Evolutionary conservation across 306 rosid species (phyloP), one percentile per base, ranked within the genome.

Genomic region (Hippophae tibetana): DNA sequence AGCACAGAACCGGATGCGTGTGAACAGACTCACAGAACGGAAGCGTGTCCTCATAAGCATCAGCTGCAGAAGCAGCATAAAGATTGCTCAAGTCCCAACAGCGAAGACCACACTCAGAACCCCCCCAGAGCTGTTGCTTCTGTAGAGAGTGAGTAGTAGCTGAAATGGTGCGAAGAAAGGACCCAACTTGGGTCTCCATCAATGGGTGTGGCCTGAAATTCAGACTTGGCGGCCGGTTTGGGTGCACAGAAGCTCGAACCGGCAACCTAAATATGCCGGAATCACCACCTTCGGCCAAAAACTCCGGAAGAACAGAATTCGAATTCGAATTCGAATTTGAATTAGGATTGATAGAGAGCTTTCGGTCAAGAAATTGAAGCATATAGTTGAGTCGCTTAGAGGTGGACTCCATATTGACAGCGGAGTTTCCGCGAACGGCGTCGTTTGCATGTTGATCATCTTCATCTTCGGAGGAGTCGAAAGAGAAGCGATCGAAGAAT

Each of bases 301-400:
- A 90, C 74, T 90, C 96, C 8, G 90, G 86, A 48, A 85, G 55
- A 18, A 75, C 14, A 11, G 68, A 55, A 43, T 58, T 65, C 50
- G 57, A 43, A 43, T 43, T 1, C 44, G 11, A 27, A 48, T 42
- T 31, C 58, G 50, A 18, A 46, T 12, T 25, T 14, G 60, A 49
- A 46, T 51, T 42, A 43, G 54, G 47, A 23, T 53, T 42, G 18
- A 56, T 52, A 51, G 81, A 81, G 69, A 92, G 86, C 66, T 85
- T 85, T 42, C 95, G 86, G 69, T 92, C 95, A 46, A 87, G 93
- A 64, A 92, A 92, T 52, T 87, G 96, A 42, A 87, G 96, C 95
- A 92, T 83, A 65, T 69, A 76, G 42, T 92, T 86, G 58, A 92
- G 89, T 52, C 96, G 96, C 54, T 69, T 81, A 69, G 83, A 79